phyloP scores from a whole-genome alignment of 208 protist genomes.

The Leishmania gerbilli region DNA sequence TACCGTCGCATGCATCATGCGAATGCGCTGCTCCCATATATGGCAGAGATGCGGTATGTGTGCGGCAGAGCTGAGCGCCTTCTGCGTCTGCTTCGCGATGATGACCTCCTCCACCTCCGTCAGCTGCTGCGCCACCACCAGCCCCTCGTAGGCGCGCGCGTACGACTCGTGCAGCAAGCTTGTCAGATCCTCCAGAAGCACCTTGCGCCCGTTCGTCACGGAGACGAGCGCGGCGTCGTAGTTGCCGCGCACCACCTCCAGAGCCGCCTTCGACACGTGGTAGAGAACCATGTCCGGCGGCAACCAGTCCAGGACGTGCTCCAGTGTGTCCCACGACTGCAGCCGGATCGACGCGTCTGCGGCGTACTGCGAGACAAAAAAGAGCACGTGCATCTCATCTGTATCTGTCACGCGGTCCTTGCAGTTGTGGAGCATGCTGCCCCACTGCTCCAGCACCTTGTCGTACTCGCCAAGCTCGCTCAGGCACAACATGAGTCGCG shows the following conservation, averaged over 20 bases:
- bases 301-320: conserved; percentile 55
- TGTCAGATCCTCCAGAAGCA: conserved; percentile 75
- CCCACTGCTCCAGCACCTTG: conserved; percentile 72
- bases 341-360: conserved; percentile 85
- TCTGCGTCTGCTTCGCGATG: conserved; percentile 68
- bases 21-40: conserved; percentile 93
- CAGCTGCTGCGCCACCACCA: conserved; percentile 97
- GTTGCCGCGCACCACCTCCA: conserved; percentile 53
- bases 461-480: conserved; percentile 84
- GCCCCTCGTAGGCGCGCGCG: conserved; percentile 89
- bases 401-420: conserved; percentile 33
- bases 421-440: conserved; percentile 33
- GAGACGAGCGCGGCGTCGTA: conserved; percentile 58
- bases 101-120: conserved; percentile 99
- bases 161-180: conserved; percentile 89
- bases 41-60: conserved; percentile 83
- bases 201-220: conserved; percentile 60
- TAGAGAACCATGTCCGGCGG: conserved; percentile 62
- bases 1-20: conserved; percentile 92
- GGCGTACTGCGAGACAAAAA: conserved; percentile 78
- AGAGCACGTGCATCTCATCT: conserved; percentile 63
- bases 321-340: conserved; percentile 73
- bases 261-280: conserved; percentile 61
- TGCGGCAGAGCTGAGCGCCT: conserved; percentile 55
- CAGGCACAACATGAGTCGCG: conserved; percentile 69